Percentiles rank a stretch among this genome's conserved stretches.
phyloP scores from a whole-genome alignment of 257 asterid species.

The Handroanthus guayacan region DNA sequence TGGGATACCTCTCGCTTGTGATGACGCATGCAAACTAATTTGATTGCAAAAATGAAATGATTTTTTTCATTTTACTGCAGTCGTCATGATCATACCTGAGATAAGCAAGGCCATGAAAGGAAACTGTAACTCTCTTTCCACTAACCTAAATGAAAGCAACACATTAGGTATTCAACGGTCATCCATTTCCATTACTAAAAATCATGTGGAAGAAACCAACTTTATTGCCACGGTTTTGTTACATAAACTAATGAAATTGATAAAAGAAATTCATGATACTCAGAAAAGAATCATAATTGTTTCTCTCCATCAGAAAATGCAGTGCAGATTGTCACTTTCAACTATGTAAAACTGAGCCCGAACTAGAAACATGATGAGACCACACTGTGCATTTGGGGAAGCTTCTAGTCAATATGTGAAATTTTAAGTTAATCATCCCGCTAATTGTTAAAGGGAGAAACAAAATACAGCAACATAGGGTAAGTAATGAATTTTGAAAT shows the following conservation, averaged over 20 bases:
- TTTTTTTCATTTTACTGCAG: slow-evolving; percentile 12
- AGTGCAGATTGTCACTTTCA: slow-evolving; percentile 7
- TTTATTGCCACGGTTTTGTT: slow-evolving; percentile 3
- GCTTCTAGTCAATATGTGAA: slow-evolving; percentile 4
- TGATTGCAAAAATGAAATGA: slow-evolving; percentile 21
- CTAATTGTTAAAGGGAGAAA: background rate
- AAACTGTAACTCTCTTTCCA: slow-evolving; percentile 73
- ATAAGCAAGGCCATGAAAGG: slow-evolving; percentile 93
- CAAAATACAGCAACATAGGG: background rate
- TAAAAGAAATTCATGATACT: background rate
- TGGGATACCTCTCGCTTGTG: background rate
- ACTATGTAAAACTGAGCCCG: background rate
- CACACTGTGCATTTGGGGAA: background rate
- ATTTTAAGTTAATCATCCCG: background rate
- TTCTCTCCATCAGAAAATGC: slow-evolving; percentile 5
- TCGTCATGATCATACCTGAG: slow-evolving; percentile 77
- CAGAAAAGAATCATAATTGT: background rate
- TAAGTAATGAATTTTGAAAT: slow-evolving; percentile 1
- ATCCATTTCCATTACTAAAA: background rate
- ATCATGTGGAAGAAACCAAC: background rate
- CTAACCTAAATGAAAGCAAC: slow-evolving; percentile 65
- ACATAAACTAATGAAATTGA: background rate
- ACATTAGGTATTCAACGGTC: slow-evolving; percentile 32
- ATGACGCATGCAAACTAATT: slow-evolving; percentile 17
- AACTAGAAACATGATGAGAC: background rate